These are phyloP conservation scores for Neopestalotiopsis sp. DNA, from an alignment of 2,329 filamentous ascomycete species.

Conservation along the genomic window DNA sequence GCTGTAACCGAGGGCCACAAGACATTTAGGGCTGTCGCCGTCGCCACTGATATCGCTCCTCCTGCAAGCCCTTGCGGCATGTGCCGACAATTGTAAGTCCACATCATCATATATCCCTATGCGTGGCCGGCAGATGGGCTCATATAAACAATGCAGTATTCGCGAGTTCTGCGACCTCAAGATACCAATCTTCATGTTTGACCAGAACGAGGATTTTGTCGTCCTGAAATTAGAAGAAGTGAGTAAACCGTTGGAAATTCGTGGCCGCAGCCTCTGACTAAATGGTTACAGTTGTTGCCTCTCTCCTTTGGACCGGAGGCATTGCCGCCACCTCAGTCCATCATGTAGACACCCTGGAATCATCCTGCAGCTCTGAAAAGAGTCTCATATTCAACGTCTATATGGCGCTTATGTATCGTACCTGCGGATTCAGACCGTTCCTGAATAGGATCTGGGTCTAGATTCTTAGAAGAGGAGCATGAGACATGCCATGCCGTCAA, in stretches of 20 bases:
- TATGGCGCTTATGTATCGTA: neutral
- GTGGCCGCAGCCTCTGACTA: constrained; percentile 15
- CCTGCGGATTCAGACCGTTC: neutral
- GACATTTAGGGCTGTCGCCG: constrained; percentile 78
- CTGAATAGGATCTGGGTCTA: neutral
- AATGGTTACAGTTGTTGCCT: constrained; percentile 59
- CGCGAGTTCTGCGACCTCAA: constrained; percentile 75
- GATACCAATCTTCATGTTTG: constrained; percentile 90
- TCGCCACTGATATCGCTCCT: constrained; percentile 78
- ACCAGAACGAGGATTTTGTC: constrained; percentile 76
- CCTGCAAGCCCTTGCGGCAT: constrained; percentile 87
- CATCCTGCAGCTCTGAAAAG: neutral
- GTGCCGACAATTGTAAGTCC: constrained; percentile 86
- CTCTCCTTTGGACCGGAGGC: constrained; percentile 71
- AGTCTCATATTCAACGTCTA: neutral
- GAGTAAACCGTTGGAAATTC: constrained; percentile 29
- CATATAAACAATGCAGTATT: constrained; percentile 56
- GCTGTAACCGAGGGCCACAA: constrained; percentile 69
- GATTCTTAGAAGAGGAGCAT: neutral
- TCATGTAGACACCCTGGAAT: neutral
- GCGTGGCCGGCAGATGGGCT: neutral
- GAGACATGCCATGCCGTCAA: neutral
- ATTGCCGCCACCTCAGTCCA: constrained; percentile 47
- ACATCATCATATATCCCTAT: neutral
- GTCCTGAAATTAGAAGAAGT: constrained; percentile 74